A percentile compares a stretch with the other conserved stretches of the same genome.
Conservation (phyloP, 2,329 filamentous ascomycete genomes). For the Emmonsiellopsis sp. region DNA sequence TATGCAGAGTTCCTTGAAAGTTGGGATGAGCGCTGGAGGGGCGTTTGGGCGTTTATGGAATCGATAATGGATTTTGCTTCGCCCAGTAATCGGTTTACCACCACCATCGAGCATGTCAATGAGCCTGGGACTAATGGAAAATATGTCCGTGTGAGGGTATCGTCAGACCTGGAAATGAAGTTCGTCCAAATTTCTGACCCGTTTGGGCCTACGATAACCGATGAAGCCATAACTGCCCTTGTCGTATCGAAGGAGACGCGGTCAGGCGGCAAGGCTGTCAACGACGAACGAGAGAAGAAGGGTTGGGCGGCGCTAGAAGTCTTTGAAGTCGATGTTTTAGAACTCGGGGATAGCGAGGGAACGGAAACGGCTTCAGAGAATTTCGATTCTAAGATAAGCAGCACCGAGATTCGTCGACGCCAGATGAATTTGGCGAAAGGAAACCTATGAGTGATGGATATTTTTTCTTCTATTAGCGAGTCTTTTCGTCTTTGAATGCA, state of each 20-base stretch:
- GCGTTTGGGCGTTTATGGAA: conserved; percentile 61
- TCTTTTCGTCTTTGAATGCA: too few species aligned
- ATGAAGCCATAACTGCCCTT: conserved; percentile 66
- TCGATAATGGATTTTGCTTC: conserved; percentile 51
- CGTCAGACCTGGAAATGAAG: conserved; percentile 57
- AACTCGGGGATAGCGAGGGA: conserved; percentile 48
- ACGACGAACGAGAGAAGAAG: conserved; percentile 65
- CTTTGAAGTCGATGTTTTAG: conserved; percentile 83
- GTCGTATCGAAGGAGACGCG: conserved; percentile 85
- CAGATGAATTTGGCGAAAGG: conserved; percentile 29
- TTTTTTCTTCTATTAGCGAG: background rate
- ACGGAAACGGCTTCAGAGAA: conserved; percentile 41
- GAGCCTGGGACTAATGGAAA: conserved; percentile 30
- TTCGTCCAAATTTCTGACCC: conserved; percentile 80
- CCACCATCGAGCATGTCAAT: conserved; percentile 19
- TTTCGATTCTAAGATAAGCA: conserved; percentile 82
- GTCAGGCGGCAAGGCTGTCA: conserved; percentile 73
- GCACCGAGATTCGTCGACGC: conserved; percentile 66
- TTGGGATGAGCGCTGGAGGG: conserved; percentile 64
- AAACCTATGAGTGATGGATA: conserved; percentile 11
- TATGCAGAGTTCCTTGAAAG: conserved; percentile 70
- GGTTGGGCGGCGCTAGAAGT: conserved; percentile 69
- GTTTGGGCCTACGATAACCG: conserved; percentile 82
- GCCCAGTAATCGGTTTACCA: conserved; percentile 15
- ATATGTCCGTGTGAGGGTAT: conserved; percentile 39